These are phyloP conservation scores for Tricholoma terreum DNA, from an alignment of 768 basidiomycete genomes.

Conservation along the genomic window DNA sequence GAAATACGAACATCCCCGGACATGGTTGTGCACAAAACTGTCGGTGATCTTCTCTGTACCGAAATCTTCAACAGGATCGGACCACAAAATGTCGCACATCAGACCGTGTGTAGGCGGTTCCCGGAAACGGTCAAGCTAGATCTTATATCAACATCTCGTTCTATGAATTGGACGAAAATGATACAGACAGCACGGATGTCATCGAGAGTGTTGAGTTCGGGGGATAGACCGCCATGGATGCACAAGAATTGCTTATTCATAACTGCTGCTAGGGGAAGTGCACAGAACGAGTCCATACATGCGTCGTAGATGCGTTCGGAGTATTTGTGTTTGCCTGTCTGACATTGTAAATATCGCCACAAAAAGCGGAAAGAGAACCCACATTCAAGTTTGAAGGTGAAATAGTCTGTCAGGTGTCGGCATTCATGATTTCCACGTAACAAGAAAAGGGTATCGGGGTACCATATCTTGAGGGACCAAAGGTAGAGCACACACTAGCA, in stretches of 20 bases:
- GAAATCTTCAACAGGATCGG: conserved; percentile 97
- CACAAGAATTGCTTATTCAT: conserved; percentile 99
- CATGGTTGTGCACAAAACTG: conserved; percentile 92
- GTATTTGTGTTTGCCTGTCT: conserved; percentile 95
- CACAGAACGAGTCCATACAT: conserved; percentile 97
- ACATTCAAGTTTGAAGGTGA: conserved; percentile 99
- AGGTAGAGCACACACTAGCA: conserved; percentile 93
- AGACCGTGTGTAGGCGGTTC: conserved; percentile 96
- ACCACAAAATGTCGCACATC: conserved; percentile 99
- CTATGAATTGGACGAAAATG: neutral
- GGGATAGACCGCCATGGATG: conserved; percentile 95
- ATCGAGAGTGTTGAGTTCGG: conserved; percentile 92
- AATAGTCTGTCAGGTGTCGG: conserved; percentile 97
- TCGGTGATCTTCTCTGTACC: conserved; percentile 91
- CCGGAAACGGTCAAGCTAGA: conserved; percentile 93
- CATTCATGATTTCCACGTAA: conserved; percentile 99
- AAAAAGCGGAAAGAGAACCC: conserved; percentile 29
- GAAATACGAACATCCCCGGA: conserved; percentile 96
- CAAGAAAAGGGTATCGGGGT: conserved; percentile 94
- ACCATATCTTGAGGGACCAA: conserved; percentile 99
- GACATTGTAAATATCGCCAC: conserved; percentile 3
- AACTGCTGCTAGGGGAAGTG: conserved; percentile 90
- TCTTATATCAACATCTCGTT: neutral
- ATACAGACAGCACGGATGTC: conserved; percentile 79
- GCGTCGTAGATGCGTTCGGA: conserved; percentile 95